Conservation (phyloP, 345 rosid genomes). For the Brassica incana region DNA sequence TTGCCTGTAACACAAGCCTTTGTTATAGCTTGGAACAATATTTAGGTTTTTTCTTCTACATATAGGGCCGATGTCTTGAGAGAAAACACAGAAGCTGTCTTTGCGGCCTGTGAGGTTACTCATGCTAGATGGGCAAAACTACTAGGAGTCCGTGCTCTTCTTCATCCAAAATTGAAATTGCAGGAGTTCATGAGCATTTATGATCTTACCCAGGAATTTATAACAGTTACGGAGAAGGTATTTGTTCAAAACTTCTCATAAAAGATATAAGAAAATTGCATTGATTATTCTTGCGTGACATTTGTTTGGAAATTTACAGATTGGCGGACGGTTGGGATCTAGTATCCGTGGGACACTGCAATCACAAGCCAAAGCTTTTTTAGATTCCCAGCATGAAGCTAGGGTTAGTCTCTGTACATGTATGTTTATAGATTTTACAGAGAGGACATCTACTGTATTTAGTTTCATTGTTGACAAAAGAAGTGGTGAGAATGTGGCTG, state of each 20-base stretch:
- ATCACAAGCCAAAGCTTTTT: constrained; percentile 95
- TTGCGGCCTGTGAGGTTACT: constrained; percentile 98
- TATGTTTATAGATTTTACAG: constrained; percentile 3
- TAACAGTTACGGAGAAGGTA: constrained; percentile 92
- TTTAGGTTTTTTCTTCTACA: constrained; percentile 1
- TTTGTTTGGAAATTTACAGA: constrained; percentile 51
- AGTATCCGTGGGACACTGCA: constrained; percentile 92
- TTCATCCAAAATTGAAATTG: constrained; percentile 91
- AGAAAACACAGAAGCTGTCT: constrained; percentile 96
- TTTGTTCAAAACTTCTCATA: constrained; percentile 20
- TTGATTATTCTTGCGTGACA: constrained; percentile 34
- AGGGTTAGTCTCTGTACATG: constrained; percentile 60
- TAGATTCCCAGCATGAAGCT: constrained; percentile 92
- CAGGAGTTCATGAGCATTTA: constrained; percentile 92
- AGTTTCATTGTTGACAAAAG: constrained; percentile 1
- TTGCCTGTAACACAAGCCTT: background rate
- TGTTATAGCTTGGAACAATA: constrained; percentile 4
- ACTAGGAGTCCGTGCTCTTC: constrained; percentile 84
- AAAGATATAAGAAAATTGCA: constrained; percentile 7
- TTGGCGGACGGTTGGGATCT: constrained; percentile 98
- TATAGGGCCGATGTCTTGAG: constrained; percentile 91
- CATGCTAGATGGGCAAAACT: constrained; percentile 99
- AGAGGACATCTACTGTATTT: constrained; percentile 2
- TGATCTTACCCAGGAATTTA: constrained; percentile 87
- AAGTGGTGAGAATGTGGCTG: background rate